Base-by-base conservation (phyloP, 306 rosid species). In the Canavalia gladiata region DNA sequence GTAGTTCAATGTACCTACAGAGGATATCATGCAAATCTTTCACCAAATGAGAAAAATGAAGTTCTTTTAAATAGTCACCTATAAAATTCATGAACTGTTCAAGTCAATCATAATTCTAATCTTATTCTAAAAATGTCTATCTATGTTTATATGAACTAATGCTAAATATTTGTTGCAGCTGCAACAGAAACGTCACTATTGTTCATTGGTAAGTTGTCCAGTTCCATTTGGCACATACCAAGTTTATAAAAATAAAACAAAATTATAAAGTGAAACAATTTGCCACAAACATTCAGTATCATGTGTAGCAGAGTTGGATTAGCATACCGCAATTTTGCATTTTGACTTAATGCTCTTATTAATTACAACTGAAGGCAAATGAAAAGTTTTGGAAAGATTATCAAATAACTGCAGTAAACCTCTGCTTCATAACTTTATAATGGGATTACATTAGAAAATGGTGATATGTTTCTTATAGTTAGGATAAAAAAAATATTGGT, bases 1-100 rank as follows among this genome's bases (percentile, higher is more conserved):
- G 80, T 69, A 72, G 75, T 92, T 13, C 75, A 95, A 29, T 28
- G 86, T 88, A 84, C 98, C 96, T 95, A 59, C 10, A 81, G 29
- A 85, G 29, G 11, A 77, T 57, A 77, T 71, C 74, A 75, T 28
- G 68, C 75, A 72, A 78, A 52, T 43, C 18, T 34, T 81, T 90
- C 84, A 84, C 68, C 62, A 76, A 34, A 41, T 45, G 9, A 43
- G 63, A 18, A 83, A 63, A 54, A 30, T 46, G 2, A 56, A n/a
- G 43, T 57, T 11, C 77, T 55, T 45, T 30, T 43, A 58, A 13
- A 47, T 33, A 49, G 52, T n/a, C 52, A 29, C 64, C n/a, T 65
- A 59, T 33, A 66, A 39, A 52, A 59, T 2, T 77, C 72, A 73
- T 62, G 51, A 43, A 29, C 37, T 4, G 29, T 34, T 6, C 39